A percentile compares a stretch with the other conserved stretches of the same genome.
Conservation (phyloP, 1,284 basidiomycete genomes). For the Cystobasidium slooffiae region DNA sequence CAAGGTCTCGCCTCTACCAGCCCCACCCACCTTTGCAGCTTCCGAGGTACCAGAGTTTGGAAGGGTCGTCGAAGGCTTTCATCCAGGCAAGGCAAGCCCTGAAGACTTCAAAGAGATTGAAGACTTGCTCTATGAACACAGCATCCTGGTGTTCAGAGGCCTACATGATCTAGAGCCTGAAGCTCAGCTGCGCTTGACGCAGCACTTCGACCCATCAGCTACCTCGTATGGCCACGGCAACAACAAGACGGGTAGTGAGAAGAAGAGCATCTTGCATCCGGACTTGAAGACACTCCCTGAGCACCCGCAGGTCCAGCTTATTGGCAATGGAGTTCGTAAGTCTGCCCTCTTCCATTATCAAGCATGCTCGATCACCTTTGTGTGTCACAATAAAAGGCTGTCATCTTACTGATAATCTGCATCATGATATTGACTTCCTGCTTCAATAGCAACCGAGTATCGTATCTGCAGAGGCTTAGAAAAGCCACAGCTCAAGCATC, state of each 20-base stretch:
- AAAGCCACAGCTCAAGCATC: conserved; percentile 65
- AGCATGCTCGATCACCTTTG: conserved; percentile 12
- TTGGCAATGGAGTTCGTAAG: conserved; percentile 54
- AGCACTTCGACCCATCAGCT: conserved; percentile 47
- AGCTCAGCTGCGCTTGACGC: conserved; percentile 52
- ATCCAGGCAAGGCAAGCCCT: conserved; percentile 26
- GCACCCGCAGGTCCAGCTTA: conserved; percentile 56
- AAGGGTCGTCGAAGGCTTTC: conserved; percentile 36
- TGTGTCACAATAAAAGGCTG: background rate
- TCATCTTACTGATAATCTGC: background rate
- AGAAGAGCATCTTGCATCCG: conserved; percentile 52
- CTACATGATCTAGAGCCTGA: conserved; percentile 51
- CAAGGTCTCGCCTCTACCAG: conserved; percentile 16
- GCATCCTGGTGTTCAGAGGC: conserved; percentile 54
- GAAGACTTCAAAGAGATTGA: conserved; percentile 47
- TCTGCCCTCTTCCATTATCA: background rate
- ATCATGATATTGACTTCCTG: background rate
- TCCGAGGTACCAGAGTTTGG: conserved; percentile 41
- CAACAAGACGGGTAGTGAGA: conserved; percentile 48
- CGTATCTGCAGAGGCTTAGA: conserved; percentile 48
- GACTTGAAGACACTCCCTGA: conserved; percentile 56
- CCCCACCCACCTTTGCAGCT: conserved; percentile 29
- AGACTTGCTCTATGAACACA: conserved; percentile 54
- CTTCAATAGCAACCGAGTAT: conserved; percentile 43
- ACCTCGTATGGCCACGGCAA: conserved; percentile 52